Percentiles rank a stretch among this genome's conserved stretches.
Conservation (phyloP, 768 basidiomycete genomes). For the Xerocomellus intermedius region DNA sequence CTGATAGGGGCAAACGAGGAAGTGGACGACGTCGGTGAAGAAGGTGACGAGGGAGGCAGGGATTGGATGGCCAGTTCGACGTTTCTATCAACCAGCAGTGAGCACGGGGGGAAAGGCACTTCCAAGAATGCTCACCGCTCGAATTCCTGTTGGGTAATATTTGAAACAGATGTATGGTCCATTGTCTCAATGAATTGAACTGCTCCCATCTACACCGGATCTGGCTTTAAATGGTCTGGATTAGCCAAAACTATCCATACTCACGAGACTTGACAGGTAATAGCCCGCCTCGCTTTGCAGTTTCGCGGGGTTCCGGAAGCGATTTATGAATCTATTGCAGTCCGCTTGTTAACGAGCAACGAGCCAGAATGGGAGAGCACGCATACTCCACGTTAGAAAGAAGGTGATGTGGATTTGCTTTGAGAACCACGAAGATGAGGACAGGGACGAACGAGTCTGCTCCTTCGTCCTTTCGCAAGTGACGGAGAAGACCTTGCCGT, state of each 20-base stretch:
- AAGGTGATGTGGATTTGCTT: constrained; percentile 91
- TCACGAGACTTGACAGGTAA: constrained; percentile 90
- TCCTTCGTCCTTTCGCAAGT: constrained; percentile 78
- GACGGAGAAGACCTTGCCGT: constrained; percentile 76
- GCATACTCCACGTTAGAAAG: constrained; percentile 93
- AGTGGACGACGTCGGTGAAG: constrained; percentile 32
- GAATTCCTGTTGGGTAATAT: constrained; percentile 91
- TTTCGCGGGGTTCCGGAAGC: constrained; percentile 87
- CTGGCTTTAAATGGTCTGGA: not conserved
- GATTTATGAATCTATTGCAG: constrained; percentile 79
- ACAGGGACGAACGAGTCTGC: constrained; percentile 96
- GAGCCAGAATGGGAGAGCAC: not conserved
- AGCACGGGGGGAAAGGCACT: not conserved
- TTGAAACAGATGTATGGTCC: constrained; percentile 93
- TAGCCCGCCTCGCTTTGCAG: constrained; percentile 96
- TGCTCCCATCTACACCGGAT: constrained; percentile 74
- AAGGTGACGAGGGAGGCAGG: constrained; percentile 34
- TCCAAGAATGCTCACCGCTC: constrained; percentile 54
- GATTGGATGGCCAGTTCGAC: constrained; percentile 61
- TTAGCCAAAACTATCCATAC: constrained; percentile 21
- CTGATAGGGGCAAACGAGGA: constrained; percentile 41
- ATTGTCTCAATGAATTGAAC: constrained; percentile 98
- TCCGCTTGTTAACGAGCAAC: not conserved
- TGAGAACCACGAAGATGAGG: constrained; percentile 89
- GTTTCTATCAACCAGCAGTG: constrained; percentile 36